Percentiles rank a stretch among this genome's conserved stretches.
These are phyloP conservation scores for Rubia peregrina DNA, from an alignment of 305 asterid species.

Conservation along the genomic window DNA sequence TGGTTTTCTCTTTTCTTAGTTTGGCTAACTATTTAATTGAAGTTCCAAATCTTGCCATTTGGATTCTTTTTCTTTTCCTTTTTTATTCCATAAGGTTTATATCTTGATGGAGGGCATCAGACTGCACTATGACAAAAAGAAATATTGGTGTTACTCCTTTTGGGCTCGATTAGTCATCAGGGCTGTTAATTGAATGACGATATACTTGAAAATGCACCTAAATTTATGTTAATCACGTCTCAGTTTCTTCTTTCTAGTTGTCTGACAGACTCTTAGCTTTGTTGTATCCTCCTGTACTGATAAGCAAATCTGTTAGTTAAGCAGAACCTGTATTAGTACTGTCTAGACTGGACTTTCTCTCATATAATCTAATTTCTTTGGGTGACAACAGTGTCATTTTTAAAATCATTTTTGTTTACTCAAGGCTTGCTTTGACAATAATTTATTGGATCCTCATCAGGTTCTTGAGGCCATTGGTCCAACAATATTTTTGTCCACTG, in stretches of 20 bases:
- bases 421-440: not conserved
- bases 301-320: not conserved
- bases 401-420: not conserved
- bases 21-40: not conserved
- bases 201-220: not conserved
- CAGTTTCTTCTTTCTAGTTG: not conserved
- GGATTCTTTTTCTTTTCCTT: not conserved
- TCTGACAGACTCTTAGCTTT: not conserved
- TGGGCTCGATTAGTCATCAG: not conserved
- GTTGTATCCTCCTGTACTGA: not conserved
- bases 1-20: not conserved
- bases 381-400: not conserved
- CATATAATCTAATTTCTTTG: not conserved
- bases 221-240: not conserved
- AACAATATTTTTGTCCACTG: constrained; percentile 82
- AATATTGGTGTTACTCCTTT: not conserved
- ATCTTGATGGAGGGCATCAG: not conserved
- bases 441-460: constrained; percentile 34
- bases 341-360: not conserved
- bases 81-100: not conserved
- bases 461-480: constrained; percentile 99
- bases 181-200: not conserved
- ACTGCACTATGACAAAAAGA: not conserved
- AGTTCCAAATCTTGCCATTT: not conserved
- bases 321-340: not conserved